Base-by-base conservation (phyloP, 768 basidiomycete species). In the Rhodosporidiobolus odoratus region DNA sequence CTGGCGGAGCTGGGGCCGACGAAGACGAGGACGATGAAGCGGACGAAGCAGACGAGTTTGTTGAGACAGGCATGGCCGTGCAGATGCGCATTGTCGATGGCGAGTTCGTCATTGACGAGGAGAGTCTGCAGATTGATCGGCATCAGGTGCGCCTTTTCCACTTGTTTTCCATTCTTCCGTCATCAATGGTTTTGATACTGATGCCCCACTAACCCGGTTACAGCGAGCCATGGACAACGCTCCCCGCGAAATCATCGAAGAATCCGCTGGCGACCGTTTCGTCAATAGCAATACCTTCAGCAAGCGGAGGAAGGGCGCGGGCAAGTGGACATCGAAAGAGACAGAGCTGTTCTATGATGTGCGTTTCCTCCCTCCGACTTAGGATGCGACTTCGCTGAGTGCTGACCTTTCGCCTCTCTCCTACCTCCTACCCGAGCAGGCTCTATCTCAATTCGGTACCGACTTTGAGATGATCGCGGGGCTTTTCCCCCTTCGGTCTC, bases 381-480 rank as follows among this genome's bases (percentile, higher is more conserved):
- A n/a, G n/a, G n/a, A n/a, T n/a, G n/a, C n/a, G n/a, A n/a, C n/a
- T n/a, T n/a, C n/a, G n/a, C n/a, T n/a, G n/a, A n/a, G n/a, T 16
- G 17, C 10, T 34, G 2, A n/a, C 21, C 43, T 35, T 21, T 32
- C 15, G 37, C 1, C 43, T 30, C 35, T 3, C 13, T 41, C n/a
- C 62, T 25, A 59, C 40, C 27, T 58, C 65, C 50, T 17, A 34
- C 48, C 73, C n/a, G 62, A 40, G n/a, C 76, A 94, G 92, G 91
- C 90, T n/a, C 81, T 94, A 38, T 84, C 87, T 6, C 91, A 92
- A 77, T 92, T 91, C 74, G 91, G 91, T 40, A 90, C 92, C 78
- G 92, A 94, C 75, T 95, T 94, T 76, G 92, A 94, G 78, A 84
- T 94, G 50, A 92, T 95, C 70, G 89, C 92, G 4, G 87, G 87